Percentiles rank a stretch among this genome's conserved stretches.
Evolutionary conservation across 2,329 filamentous ascomycete genomes (phyloP).

Genomic region (Diaporthe sp.): DNA sequence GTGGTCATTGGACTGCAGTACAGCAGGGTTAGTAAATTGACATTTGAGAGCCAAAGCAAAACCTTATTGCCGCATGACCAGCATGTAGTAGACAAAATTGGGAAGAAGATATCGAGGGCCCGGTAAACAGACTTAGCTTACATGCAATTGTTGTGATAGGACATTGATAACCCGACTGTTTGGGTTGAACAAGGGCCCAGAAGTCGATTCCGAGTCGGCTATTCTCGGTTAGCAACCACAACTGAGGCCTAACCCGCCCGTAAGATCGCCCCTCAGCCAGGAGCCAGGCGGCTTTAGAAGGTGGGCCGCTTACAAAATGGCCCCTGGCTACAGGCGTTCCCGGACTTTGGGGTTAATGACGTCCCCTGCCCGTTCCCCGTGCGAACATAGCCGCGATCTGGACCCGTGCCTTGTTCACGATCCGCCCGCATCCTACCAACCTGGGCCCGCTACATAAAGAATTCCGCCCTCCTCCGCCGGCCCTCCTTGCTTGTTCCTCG

Average conservation of each 20-base stretch:
- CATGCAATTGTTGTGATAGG: conserved; percentile 9
- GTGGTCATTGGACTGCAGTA: neutral
- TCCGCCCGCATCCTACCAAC: conserved; percentile 26
- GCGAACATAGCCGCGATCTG: conserved; percentile 14
- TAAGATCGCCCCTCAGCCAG: neutral
- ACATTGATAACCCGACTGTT: neutral
- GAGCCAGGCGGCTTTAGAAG: conserved; percentile 19
- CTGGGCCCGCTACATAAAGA: neutral
- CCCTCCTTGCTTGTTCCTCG: neutral
- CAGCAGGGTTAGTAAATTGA: neutral
- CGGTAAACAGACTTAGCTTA: neutral
- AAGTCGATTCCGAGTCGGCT: conserved; percentile 23
- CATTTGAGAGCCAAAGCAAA: neutral
- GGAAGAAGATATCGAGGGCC: neutral
- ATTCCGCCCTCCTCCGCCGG: conserved; percentile 2
- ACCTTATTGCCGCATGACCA: neutral
- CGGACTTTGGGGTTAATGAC: conserved; percentile 32
- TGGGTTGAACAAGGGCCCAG: neutral
- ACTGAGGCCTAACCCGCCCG: neutral
- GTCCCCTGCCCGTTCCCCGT: conserved; percentile 23
- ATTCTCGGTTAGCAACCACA: conserved; percentile 4
- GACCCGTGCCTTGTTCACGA: conserved; percentile 22
- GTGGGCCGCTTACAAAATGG: conserved; percentile 35
- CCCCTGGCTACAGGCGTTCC: conserved; percentile 28
- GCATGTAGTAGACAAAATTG: neutral